Conservation (phyloP, 345 rosid species). For the Arabidopsis suecica region DNA sequence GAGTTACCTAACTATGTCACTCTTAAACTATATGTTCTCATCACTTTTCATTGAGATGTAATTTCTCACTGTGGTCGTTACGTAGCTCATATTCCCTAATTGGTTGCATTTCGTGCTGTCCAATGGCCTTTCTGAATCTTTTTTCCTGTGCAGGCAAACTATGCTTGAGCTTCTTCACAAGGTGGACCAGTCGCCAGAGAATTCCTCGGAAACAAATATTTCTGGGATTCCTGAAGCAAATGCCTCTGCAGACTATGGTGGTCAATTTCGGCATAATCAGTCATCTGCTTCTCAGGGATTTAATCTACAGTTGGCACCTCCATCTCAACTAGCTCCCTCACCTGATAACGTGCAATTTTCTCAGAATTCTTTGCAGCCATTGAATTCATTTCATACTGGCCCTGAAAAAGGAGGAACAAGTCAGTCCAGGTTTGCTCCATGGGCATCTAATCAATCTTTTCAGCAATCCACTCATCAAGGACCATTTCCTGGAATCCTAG, state of each 20-base stretch:
- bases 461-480: constrained; percentile 53
- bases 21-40: not conserved
- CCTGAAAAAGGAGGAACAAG: constrained; percentile 54
- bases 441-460: constrained; percentile 51
- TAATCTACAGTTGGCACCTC: constrained; percentile 80
- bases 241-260: constrained; percentile 61
- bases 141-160: constrained; percentile 62
- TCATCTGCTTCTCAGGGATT: constrained; percentile 74
- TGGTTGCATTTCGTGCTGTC: constrained; percentile 16
- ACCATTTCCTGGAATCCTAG: constrained; percentile 47
- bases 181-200: constrained; percentile 71
- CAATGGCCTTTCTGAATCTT: constrained; percentile 13
- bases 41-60: not conserved
- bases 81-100: constrained; percentile 1
- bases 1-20: constrained; percentile 9
- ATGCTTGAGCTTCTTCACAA: constrained; percentile 95
- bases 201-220: constrained; percentile 50
- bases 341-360: constrained; percentile 49
- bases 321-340: constrained; percentile 64
- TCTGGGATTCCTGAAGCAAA: constrained; percentile 58
- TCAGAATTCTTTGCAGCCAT: constrained; percentile 47
- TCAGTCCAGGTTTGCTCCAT: constrained; percentile 53
- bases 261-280: constrained; percentile 59
- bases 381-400: constrained; percentile 42
- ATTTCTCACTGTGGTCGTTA: not conserved